Conservation (phyloP, 1,284 basidiomycete species). For the Boletus sp. region DNA sequence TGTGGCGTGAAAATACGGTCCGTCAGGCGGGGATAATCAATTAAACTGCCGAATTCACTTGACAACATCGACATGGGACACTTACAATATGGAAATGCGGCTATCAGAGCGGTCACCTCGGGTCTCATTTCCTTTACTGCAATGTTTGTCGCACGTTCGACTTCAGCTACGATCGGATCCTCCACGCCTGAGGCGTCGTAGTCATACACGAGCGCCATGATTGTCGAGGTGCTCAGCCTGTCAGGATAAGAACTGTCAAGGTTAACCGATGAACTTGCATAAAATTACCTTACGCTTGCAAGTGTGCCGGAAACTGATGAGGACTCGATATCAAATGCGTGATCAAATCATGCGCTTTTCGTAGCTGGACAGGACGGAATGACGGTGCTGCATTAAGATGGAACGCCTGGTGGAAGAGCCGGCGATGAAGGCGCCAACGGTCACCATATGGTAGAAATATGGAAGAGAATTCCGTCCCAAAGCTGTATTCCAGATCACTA, state of each 20-base stretch:
- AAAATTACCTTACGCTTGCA: constrained; percentile 18
- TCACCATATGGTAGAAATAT: constrained; percentile 25
- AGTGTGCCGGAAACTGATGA: constrained; percentile 10
- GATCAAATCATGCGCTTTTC: constrained; percentile 22
- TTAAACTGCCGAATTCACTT: neutral
- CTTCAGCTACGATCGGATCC: constrained; percentile 20
- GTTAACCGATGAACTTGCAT: neutral
- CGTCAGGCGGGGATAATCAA: neutral
- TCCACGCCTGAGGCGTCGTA: constrained; percentile 14
- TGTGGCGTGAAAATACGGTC: neutral
- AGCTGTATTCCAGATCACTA: constrained; percentile 7
- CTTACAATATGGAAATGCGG: constrained; percentile 22
- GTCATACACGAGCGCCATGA: constrained; percentile 27
- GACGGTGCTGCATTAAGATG: constrained; percentile 15
- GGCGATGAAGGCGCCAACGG: constrained; percentile 27
- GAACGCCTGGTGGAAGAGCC: constrained; percentile 29
- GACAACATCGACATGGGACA: neutral
- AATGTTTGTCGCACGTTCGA: constrained; percentile 12
- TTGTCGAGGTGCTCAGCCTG: constrained; percentile 20
- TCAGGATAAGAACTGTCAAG: neutral
- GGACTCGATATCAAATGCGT: constrained; percentile 8
- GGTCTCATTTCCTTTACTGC: constrained; percentile 16
- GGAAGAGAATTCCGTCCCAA: constrained; percentile 21
- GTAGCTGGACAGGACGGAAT: constrained; percentile 24
- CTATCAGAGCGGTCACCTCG: constrained; percentile 19